These are phyloP conservation scores for Mycena indigotica DNA, from an alignment of 768 basidiomycete species.

Conservation along the genomic window DNA sequence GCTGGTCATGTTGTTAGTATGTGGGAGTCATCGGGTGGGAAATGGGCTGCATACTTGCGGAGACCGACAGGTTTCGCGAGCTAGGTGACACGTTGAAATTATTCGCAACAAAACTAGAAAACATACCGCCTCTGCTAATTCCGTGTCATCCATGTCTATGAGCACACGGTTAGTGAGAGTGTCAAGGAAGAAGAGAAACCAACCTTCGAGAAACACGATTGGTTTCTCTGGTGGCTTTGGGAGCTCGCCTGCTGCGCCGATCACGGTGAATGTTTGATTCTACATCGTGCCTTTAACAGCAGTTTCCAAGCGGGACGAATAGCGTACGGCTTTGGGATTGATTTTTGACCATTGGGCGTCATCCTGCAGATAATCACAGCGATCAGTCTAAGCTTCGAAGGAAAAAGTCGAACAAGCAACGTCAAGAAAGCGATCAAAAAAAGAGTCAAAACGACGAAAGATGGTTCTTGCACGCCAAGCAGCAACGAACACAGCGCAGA, in stretches of 20 bases:
- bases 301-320: conserved; percentile 5
- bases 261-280: conserved; percentile 90
- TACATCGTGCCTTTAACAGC: conserved; percentile 57
- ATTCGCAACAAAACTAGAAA: background rate
- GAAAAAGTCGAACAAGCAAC: too few species aligned
- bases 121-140: conserved; percentile 78
- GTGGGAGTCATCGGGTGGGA: background rate
- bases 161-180: background rate
- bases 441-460: too few species aligned
- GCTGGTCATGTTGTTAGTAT: conserved; percentile 34
- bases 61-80: conserved; percentile 81
- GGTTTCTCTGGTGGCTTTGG: conserved; percentile 84
- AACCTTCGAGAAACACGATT: conserved; percentile 84
- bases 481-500: too few species aligned
- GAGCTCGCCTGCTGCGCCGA: conserved; percentile 90
- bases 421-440: too few species aligned
- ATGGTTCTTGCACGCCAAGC: too few species aligned
- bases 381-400: too few species aligned
- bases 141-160: conserved; percentile 66
- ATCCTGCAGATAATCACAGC: conserved; percentile 59
- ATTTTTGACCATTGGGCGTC: conserved; percentile 87
- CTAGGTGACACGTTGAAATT: conserved; percentile 37
- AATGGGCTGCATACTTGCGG: conserved; percentile 54
- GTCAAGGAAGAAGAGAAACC: conserved; percentile 12
- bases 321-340: conserved; percentile 72